Evolutionary conservation across 495 filamentous ascomycete genomes (phyloP).

Genomic region (Aspergillus sparsus): DNA sequence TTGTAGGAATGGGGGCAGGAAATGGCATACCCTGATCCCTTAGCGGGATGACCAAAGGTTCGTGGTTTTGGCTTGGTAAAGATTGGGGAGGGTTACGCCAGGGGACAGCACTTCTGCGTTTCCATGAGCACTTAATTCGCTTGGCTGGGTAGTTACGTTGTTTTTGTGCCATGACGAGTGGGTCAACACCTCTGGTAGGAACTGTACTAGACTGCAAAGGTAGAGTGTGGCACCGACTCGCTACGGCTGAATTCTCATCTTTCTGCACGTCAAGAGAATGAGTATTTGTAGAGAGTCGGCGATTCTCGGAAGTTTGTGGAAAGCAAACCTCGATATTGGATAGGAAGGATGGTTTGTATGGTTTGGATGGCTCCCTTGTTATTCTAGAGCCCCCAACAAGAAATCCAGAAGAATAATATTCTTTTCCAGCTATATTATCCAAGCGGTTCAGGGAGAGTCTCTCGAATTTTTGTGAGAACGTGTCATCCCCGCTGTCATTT

Average conservation of each 20-base stretch:
- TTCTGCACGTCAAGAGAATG: not conserved
- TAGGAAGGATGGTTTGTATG: slow-evolving; percentile 19
- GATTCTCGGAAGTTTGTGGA: slow-evolving; percentile 4
- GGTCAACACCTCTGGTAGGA: slow-evolving; percentile 1
- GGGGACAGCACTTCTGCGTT: slow-evolving; percentile 3
- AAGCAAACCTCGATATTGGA: slow-evolving; percentile 3
- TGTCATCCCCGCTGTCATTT: slow-evolving; percentile 16
- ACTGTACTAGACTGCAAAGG: slow-evolving; percentile 3
- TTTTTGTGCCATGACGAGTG: not conserved
- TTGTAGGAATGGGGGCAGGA: slow-evolving; percentile 18
- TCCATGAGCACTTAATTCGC: slow-evolving; percentile 1
- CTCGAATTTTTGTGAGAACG: slow-evolving; percentile 5
- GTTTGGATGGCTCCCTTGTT: slow-evolving; percentile 15
- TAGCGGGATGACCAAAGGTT: slow-evolving; percentile 1
- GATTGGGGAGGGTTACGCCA: slow-evolving; percentile 14
- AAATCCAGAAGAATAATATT: not conserved
- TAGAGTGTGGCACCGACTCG: not conserved
- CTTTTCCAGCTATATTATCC: not conserved
- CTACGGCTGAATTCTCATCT: not conserved
- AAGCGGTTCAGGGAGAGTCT: not conserved
- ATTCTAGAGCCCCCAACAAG: not conserved
- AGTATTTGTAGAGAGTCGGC: not conserved
- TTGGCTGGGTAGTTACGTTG: not conserved
- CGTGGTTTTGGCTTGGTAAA: slow-evolving; percentile 6
- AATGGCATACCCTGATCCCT: slow-evolving; percentile 20